These are phyloP conservation scores for Berberis thunbergii DNA, from an alignment of 164 flowering plant species.

Conservation along the genomic window DNA sequence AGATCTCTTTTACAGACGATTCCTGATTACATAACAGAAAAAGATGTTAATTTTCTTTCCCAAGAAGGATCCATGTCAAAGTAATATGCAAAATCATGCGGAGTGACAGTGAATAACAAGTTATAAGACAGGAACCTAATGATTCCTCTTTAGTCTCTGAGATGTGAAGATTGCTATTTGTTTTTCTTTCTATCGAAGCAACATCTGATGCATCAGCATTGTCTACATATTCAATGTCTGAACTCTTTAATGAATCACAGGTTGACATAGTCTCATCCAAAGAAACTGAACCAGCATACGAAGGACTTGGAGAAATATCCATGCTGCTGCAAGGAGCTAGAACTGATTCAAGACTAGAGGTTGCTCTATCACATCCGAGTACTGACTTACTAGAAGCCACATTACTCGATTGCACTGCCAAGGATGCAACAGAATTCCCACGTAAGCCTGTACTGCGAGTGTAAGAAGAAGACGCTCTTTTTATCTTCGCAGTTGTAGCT, in stretches of 20 bases:
- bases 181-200: slow-evolving; percentile 56
- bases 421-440: slow-evolving; percentile 15
- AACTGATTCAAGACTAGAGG: slow-evolving; percentile 12
- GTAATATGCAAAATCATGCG: not conserved
- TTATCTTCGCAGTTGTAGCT: slow-evolving; percentile 33
- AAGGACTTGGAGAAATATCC: slow-evolving; percentile 47
- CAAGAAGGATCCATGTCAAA: not conserved
- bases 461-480: slow-evolving; percentile 33
- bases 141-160: slow-evolving; percentile 35
- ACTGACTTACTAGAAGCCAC: slow-evolving; percentile 17
- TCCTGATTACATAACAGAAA: slow-evolving; percentile 20
- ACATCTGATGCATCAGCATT: slow-evolving; percentile 39
- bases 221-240: slow-evolving; percentile 83
- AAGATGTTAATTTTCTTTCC: not conserved
- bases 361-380: slow-evolving; percentile 20
- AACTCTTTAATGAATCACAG: slow-evolving; percentile 84
- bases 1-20: slow-evolving; percentile 46
- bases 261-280: slow-evolving; percentile 90
- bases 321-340: slow-evolving; percentile 26
- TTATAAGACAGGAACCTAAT: slow-evolving; percentile 30
- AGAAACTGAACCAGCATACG: slow-evolving; percentile 61
- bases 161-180: slow-evolving; percentile 49
- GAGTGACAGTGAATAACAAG: not conserved
- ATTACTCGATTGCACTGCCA: slow-evolving; percentile 23
- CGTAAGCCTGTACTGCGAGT: slow-evolving; percentile 13